Evolutionary conservation across 345 rosid species (phyloP).

Genomic region (Physaria fendleri): DNA sequence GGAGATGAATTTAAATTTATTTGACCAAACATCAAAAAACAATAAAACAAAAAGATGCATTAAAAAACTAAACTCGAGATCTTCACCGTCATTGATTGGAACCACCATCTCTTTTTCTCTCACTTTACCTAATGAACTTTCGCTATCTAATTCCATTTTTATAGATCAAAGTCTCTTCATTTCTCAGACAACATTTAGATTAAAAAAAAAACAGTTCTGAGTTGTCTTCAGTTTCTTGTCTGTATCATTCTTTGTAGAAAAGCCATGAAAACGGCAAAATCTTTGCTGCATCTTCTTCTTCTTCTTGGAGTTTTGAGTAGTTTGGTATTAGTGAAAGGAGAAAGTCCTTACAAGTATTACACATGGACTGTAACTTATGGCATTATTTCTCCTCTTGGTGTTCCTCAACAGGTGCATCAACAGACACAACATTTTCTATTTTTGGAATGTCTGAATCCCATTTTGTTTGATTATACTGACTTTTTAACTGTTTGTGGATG

Average conservation of each 20-base stretch:
- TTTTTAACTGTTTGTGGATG: neutral
- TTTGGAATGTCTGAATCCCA: neutral
- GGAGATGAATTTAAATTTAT: neutral
- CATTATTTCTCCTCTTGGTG: constrained; percentile 66
- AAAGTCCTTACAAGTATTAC: constrained; percentile 69
- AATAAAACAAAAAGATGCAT: neutral
- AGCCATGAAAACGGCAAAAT: constrained; percentile 33
- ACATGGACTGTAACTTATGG: constrained; percentile 95
- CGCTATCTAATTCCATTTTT: constrained; percentile 8
- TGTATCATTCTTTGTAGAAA: neutral
- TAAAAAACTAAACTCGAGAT: constrained; percentile 9
- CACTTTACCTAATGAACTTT: constrained; percentile 21
- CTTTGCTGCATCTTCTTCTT: constrained; percentile 20
- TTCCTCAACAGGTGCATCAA: constrained; percentile 70
- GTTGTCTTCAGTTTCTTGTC: constrained; percentile 4
- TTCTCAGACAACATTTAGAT: constrained; percentile 6
- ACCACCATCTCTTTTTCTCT: constrained; percentile 17
- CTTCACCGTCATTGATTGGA: constrained; percentile 26
- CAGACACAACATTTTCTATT: neutral
- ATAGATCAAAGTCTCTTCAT: neutral
- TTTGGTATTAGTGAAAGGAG: constrained; percentile 48
- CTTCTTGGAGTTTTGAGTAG: constrained; percentile 37
- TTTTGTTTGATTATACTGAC: constrained; percentile 7
- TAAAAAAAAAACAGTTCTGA: neutral
- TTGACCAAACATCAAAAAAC: constrained; percentile 4